These are phyloP conservation scores for Myrica gale DNA, from an alignment of 306 rosid species.

Conservation along the genomic window DNA sequence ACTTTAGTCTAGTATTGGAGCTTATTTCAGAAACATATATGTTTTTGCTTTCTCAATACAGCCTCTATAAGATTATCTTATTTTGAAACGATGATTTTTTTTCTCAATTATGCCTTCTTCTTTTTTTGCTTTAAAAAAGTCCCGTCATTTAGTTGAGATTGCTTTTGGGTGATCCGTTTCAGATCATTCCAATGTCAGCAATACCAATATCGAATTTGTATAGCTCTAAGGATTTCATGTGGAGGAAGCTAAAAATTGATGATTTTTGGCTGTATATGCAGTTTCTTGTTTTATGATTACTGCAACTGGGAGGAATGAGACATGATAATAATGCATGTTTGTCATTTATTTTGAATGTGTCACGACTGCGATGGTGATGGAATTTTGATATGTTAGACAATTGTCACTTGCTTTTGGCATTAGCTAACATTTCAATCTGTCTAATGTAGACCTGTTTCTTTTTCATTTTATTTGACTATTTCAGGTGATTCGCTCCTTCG, in stretches of 20 bases:
- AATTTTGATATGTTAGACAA: not conserved
- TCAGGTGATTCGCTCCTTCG: slow-evolving; percentile 57
- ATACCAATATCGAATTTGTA: not conserved
- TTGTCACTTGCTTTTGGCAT: not conserved
- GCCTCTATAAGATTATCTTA: not conserved
- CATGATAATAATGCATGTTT: not conserved
- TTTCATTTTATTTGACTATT: slow-evolving; percentile 27
- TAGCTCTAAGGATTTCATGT: not conserved
- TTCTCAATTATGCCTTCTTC: no score
- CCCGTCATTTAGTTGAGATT: no score
- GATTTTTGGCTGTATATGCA: not conserved
- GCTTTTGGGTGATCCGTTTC: not conserved
- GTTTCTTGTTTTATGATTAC: not conserved
- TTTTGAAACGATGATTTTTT: no score
- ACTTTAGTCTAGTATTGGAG: not conserved
- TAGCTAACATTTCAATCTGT: not conserved
- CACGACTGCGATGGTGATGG: not conserved
- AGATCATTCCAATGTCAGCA: not conserved
- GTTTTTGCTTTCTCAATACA: not conserved
- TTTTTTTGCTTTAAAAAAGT: no score
- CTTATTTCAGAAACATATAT: not conserved
- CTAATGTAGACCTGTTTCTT: slow-evolving; percentile 5
- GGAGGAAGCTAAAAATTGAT: not conserved
- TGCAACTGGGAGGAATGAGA: not conserved
- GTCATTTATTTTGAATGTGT: not conserved